Conservation (phyloP, 2,329 filamentous ascomycete genomes). For the Ascochyta pisi region DNA sequence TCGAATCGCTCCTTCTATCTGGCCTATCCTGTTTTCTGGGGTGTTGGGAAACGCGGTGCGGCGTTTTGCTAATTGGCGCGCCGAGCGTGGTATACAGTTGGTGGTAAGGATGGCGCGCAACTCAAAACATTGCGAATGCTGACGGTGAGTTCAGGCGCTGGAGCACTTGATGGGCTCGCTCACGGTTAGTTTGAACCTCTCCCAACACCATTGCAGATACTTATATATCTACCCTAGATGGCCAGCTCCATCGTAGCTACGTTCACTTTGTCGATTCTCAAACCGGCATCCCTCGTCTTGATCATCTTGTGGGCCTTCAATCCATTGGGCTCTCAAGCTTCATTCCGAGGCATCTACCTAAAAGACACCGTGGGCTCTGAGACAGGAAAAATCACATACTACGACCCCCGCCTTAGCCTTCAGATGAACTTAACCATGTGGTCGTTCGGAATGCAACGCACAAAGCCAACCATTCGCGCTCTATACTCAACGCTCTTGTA, state of each 20-base stretch:
- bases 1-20: constrained; percentile 12
- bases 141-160: neutral
- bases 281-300: constrained; percentile 3
- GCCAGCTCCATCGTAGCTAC: constrained; percentile 12
- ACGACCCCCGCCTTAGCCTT: neutral
- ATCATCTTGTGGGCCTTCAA: constrained; percentile 16
- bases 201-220: too few species aligned
- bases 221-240: constrained; percentile 6
- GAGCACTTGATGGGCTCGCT: constrained; percentile 15
- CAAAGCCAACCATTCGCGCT: constrained; percentile 5
- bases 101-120: neutral
- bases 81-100: constrained; percentile 13
- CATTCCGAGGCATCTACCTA: constrained; percentile 10
- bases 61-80: constrained; percentile 15
- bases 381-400: neutral
- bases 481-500: constrained; percentile 13
- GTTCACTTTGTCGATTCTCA: constrained; percentile 9
- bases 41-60: constrained; percentile 15
- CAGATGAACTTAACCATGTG: neutral
- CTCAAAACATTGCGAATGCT: neutral
- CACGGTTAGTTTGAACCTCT: neutral
- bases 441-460: neutral
- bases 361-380: neutral
- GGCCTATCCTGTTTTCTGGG: constrained; percentile 19
- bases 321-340: constrained; percentile 20